Base-by-base conservation (phyloP, 2,329 filamentous ascomycete species). In the Sporothrix curviconia region DNA sequence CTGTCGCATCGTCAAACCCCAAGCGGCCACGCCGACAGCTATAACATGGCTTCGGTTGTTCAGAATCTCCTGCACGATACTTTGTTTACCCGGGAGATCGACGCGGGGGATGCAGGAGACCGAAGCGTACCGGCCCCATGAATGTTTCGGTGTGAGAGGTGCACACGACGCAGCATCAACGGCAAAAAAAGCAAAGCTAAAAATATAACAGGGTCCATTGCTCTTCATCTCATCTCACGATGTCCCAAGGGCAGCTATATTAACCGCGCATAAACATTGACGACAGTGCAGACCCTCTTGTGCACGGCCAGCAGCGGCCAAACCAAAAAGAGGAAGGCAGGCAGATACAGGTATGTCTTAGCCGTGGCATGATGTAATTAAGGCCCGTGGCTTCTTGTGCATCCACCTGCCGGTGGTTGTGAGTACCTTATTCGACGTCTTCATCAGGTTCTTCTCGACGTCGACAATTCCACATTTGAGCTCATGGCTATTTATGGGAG, bases 191-290 rank as follows among this genome's bases (percentile, higher is more conserved):
- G 8, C 3, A 50, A 37, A 47, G n/a, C 1, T 43, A 9, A 37
- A 50, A 19, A 32, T 11, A 32, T 49, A 49, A 34, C 7, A 28
- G 42, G 19, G 44, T 19, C 15, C 44, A 49, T 19, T 42, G 22
- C 43, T 40, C 25, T 44, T 54, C 51, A 39, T 54, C 51, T 54
- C 51, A 54, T 44, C 15, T 54, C 39, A 17, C 14, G 51, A 54
- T 54, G 37, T 39, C 51, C 25, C 24, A 34, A 24, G 24, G 50
- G 9, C 17, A 9, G 17, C 36, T 36, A 7, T 14, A 30, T 39
- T 42, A 40, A 14, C 50, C 37, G 34, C 15, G 47, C 47, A 51
- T 25, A 32, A 51, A 25, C 47, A 22, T 19, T 7, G 7, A 7
- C 32, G 14, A 24, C 47, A 28, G 17, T n/a, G 47, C 47, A 32